Evolutionary conservation across 83 land plant species (phyloP), one percentile per base, ranked within the genome.

Genomic region (Picea engelmannii): DNA sequence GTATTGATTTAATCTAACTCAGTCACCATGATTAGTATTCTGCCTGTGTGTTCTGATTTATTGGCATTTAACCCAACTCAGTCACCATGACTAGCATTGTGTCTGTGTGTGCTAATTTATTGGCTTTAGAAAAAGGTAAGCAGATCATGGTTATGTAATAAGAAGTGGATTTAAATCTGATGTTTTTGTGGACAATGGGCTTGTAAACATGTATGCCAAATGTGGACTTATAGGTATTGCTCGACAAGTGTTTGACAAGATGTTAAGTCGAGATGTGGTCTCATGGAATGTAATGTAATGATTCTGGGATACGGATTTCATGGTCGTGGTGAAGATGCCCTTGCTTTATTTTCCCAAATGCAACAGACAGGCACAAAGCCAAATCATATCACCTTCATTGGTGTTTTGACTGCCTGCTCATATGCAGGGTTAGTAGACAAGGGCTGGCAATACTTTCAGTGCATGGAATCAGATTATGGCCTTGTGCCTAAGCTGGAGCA

Each of bases 211-310:
- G n/a, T n/a, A n/a, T n/a, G n/a, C n/a, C n/a, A n/a, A n/a, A n/a
- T n/a, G 44, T 42, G 44, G 44, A 42, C 44, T 4, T 42, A 42
- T 42, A 42, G 5, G 44, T 42, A 42, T 42, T 42, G 44, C 44
- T 42, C 44, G 44, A 42, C 44, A 42, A 42, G 44, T 42, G 44
- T 42, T 42, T 42, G 44, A 42, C 44, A 42, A 42, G 44, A 42
- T 42, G 44, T 42, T 6, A 3, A 42, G 47, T 42, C 6, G 47
- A 80, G 88, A 89, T 81, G 40, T 67, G 2, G 78, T 89, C 4
- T 64, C 88, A 16, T 89, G 91, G 91, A 31, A 31, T 31, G 31
- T 31, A 82, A 82, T 31, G 81, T 84, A 3, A 89, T 89, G 88
- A 84, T 89, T 49, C 83, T 84, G 52, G 91, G 88, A 1, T 86